These are phyloP conservation scores for Phlyctochytrium bullatum DNA, from an alignment of 192 early-diverging fungal genomes.

Conservation along the genomic window DNA sequence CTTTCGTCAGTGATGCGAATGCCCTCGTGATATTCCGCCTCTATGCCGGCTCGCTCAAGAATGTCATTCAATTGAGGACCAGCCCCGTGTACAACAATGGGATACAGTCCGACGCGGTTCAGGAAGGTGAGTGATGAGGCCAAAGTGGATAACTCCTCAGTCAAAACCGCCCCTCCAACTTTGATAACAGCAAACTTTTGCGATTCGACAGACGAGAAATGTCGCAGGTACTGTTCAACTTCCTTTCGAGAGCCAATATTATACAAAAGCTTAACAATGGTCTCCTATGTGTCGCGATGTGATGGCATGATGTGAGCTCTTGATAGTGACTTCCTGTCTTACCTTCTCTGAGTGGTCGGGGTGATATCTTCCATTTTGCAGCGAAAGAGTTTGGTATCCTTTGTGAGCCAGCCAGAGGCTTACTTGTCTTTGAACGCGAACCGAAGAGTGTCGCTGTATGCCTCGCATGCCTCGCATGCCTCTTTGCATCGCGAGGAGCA, in stretches of 20 bases:
- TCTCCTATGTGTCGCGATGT: too few relatives aligned
- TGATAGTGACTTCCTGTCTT: too few relatives aligned
- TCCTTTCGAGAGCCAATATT: conserved; percentile 99
- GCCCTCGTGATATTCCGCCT: conserved; percentile 94
- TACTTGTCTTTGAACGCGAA: too few relatives aligned
- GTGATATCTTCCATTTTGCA: too few relatives aligned
- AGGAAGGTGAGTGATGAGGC: conserved; percentile 96
- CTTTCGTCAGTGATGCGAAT: conserved; percentile 95
- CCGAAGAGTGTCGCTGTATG: too few relatives aligned
- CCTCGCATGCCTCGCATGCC: too few relatives aligned
- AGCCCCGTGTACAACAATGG: conserved; percentile 97
- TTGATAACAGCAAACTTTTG: conserved; percentile 99
- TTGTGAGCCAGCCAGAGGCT: too few relatives aligned
- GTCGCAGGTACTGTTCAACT: conserved; percentile 96
- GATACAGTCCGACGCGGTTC: conserved; percentile 95
- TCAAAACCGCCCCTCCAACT: conserved; percentile 93
- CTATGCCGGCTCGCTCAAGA: conserved; percentile 88
- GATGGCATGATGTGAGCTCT: too few relatives aligned
- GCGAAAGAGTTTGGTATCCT: too few relatives aligned
- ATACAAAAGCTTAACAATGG: conserved; percentile 74
- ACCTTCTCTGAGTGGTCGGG: too few relatives aligned
- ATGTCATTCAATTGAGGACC: conserved; percentile 94
- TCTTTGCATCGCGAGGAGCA: too few relatives aligned
- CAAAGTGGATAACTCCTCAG: conserved; percentile 91
- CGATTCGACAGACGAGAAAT: conserved; percentile 95